phyloP scores from a whole-genome alignment of 768 basidiomycete genomes.

The Kwoniella dejecticola region DNA sequence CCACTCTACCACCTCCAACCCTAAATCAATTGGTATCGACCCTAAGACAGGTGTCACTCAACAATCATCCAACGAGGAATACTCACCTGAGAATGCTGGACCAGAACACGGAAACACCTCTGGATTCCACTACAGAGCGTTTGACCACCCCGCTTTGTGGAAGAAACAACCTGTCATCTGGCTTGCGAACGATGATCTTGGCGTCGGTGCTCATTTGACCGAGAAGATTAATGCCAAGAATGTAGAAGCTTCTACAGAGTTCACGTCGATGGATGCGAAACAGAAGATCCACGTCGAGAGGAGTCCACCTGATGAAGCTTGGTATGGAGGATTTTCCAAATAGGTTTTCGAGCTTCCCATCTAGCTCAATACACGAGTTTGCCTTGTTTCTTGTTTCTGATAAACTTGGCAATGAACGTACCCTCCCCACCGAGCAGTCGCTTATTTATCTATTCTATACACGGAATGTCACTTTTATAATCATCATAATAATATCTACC shows the following conservation, averaged over 20 bases:
- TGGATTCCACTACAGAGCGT: constrained; percentile 53
- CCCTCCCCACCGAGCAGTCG: too few species aligned
- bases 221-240: constrained; percentile 44
- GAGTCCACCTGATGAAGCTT: constrained; percentile 54
- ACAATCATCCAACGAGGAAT: constrained; percentile 25
- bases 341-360: too few species aligned
- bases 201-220: constrained; percentile 51
- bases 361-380: too few species aligned
- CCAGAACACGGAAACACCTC: constrained; percentile 50
- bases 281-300: constrained; percentile 46
- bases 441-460: too few species aligned
- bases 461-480: too few species aligned
- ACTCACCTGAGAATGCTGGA: constrained; percentile 39
- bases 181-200: constrained; percentile 53
- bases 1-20: constrained; percentile 34
- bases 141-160: constrained; percentile 57
- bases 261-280: constrained; percentile 51
- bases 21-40: constrained; percentile 17
- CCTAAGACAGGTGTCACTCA: constrained; percentile 13
- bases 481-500: too few species aligned
- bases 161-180: constrained; percentile 56
- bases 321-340: constrained; percentile 46
- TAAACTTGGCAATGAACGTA: too few species aligned
- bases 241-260: constrained; percentile 52
- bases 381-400: too few species aligned